Evolutionary conservation across 2,329 filamentous ascomycete genomes (phyloP).

Genomic region (Aspergillus alliaceus): DNA sequence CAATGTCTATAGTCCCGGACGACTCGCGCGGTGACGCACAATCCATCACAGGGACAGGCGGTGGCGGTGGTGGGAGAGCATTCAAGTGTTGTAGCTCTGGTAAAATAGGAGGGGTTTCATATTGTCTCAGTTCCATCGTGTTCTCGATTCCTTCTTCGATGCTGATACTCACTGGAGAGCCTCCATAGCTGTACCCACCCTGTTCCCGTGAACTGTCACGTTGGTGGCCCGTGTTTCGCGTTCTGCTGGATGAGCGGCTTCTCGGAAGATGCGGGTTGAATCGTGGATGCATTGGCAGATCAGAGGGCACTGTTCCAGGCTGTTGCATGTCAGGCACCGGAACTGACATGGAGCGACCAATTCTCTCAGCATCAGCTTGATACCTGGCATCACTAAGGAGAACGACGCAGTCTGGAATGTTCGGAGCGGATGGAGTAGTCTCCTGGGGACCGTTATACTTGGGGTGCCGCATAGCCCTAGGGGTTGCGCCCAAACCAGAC

Average conservation of each 20-base stretch:
- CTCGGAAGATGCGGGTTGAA: slow-evolving; percentile 41
- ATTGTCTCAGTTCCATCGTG: slow-evolving; percentile 21
- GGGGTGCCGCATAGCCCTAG: slow-evolving; percentile 82
- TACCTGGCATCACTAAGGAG: slow-evolving; percentile 38
- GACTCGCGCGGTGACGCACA: slow-evolving; percentile 34
- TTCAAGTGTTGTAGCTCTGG: slow-evolving; percentile 63
- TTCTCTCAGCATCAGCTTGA: slow-evolving; percentile 36
- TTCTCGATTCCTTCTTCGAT: slow-evolving; percentile 56
- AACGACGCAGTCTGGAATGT: slow-evolving; percentile 52
- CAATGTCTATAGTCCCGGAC: slow-evolving; percentile 41
- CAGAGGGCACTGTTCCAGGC: slow-evolving; percentile 23
- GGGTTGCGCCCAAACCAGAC: slow-evolving; percentile 84
- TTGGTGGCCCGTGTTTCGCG: slow-evolving; percentile 29
- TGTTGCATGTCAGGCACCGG: slow-evolving; percentile 33
- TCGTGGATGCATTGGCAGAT: slow-evolving; percentile 41
- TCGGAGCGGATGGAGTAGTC: slow-evolving; percentile 55
- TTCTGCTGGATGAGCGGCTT: slow-evolving; percentile 44
- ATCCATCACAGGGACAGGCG: slow-evolving; percentile 31
- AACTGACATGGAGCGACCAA: slow-evolving; percentile 41
- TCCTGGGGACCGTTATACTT: slow-evolving; percentile 57
- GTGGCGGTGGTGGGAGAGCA: slow-evolving; percentile 54
- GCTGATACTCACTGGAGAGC: slow-evolving; percentile 47
- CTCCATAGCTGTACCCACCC: slow-evolving; percentile 26
- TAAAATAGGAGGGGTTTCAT: slow-evolving; percentile 50
- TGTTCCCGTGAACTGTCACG: slow-evolving; percentile 31